Base-by-base conservation (phyloP, 1,284 basidiomycete species). In the Ceratobasidium sp. region DNA sequence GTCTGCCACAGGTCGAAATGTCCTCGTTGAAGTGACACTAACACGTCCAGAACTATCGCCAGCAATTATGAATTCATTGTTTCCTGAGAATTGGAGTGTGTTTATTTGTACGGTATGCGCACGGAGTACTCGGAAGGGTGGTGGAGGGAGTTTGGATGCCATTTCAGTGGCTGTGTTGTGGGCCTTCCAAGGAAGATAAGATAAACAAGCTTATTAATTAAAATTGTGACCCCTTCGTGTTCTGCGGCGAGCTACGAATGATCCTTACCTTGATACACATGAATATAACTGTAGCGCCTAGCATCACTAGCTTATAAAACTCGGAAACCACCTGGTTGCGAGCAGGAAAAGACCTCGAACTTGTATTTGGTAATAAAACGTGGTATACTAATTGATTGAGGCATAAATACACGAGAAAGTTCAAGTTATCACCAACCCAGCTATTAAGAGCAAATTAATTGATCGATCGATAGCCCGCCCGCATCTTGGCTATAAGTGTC, bases 31-130 rank as follows among this genome's bases (percentile, higher is more conserved):
- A 0, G 91, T 92, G 63, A 93, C 82, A 8, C 89, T 85, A 32
- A 95, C 88, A 11, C 82, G 83, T 3, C 95, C 95, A 16, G 88
- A 85, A 13, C 86, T 83, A 77, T 97, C 95, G 3, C 91, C 95
- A 1, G 94, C 91, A 80, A 93, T 94, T 3, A 97, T 83, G 16
- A 91, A 83, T 75, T 90, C 87, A 79, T 94, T 93, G 78, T 91
- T 87, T 5, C 82, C 76, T 0, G 92, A 91, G 76, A 92, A 82
- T 54, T 81, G 84, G 49, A 94, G 76, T 0, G 85, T 82, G 62
- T 83, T 85, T 23, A 96, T 80, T 6, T 89, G 84, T 0, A 87
- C 81, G 0, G 84, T 82, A 79, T 96, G 94, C 0, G 86, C 83
- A 7, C 94, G 89, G 26, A 96, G 83, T n/a, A 93, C 83, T 78